Base-by-base conservation (phyloP, 106 monocot species). In the Platanthera guangdongensis region DNA sequence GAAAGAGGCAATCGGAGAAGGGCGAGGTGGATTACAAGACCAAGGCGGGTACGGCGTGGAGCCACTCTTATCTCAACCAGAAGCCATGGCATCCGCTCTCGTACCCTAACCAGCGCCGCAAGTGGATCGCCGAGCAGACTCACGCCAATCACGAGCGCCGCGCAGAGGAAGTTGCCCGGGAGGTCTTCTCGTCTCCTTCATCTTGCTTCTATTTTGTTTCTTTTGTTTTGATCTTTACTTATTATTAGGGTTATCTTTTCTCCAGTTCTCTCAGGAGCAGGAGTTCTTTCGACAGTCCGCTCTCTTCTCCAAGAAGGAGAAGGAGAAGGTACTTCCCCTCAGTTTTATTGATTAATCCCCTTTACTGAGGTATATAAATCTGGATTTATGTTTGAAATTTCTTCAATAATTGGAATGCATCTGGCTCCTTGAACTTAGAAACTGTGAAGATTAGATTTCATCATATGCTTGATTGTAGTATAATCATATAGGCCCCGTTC, bases 81-180 rank as follows among this genome's bases (percentile, higher is more conserved):
- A 96, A 96, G 78, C 96, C 96, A 46, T 96, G 96, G 96, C 96
- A 96, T 73, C 96, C 95, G 3, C 91, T 96, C 68, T 96, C 96
- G 28, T 96, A 96, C 84, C 96, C 93, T 60, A 96, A 96, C 79
- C 96, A 96, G 81, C 90, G 93, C 49, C 96, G 96, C 39, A 96
- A 89, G 81, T 96, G 96, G 96, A 96, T 96, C 84, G 96, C 96
- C 76, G 96, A 96, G 83, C 96, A 96, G 83, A 89, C 85, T 51
- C 77, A 89, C 71, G 89, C 96, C 73, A 80, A 93, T 54, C 82
- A 70, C 65, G 6, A 72, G 16, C 88, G 83, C 63, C 84, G 93
- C 12, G 22, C 84, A 22, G 96, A 96, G 71, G 96, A 96, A 73
- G 85, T 96, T 62, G 52, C 90, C 8, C 82, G 93, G 39, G 96